A percentile compares a stretch with the other conserved stretches of the same genome.
Conservation (phyloP, 768 basidiomycete genomes). For the Pilatotrama ljubarskyi region DNA sequence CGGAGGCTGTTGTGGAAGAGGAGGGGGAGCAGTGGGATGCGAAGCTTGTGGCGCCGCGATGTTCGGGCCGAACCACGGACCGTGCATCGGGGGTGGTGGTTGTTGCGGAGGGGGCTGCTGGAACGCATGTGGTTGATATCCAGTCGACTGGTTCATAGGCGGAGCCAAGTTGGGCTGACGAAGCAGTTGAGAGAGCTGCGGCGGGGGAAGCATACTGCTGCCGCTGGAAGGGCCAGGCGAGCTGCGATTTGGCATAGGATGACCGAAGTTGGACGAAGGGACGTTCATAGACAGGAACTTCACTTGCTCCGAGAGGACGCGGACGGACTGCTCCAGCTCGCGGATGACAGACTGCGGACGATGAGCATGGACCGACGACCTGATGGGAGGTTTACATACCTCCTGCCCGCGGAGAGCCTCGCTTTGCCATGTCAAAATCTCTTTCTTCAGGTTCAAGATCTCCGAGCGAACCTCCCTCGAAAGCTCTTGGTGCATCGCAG, state of each 20-base stretch:
- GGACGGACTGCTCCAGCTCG: constrained; percentile 78
- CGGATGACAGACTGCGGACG: constrained; percentile 62
- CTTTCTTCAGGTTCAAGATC: constrained; percentile 75
- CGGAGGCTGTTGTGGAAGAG: constrained; percentile 43
- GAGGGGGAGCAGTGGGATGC: constrained; percentile 73
- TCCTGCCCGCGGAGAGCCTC: constrained; percentile 79
- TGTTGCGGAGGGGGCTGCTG: constrained; percentile 36
- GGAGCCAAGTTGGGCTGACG: constrained; percentile 38
- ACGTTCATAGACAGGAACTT: constrained; percentile 68
- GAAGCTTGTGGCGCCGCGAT: constrained; percentile 84
- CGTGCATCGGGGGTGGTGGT: constrained; percentile 31
- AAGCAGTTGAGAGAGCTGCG: constrained; percentile 26
- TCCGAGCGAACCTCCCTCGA: constrained; percentile 73
- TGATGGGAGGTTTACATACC: constrained; percentile 42
- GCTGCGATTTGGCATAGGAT: constrained; percentile 20
- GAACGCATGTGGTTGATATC: constrained; percentile 29
- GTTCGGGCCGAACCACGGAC: constrained; percentile 58
- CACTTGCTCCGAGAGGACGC: constrained; percentile 76
- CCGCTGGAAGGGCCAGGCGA: constrained; percentile 26
- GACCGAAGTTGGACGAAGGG: constrained; percentile 24
- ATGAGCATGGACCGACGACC: background rate
- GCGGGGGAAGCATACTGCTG: constrained; percentile 23
- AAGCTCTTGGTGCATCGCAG: constrained; percentile 77
- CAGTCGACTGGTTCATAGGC: constrained; percentile 39
- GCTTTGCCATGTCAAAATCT: constrained; percentile 78